Evolutionary conservation across 805 yeast species (phyloP), one percentile per base, ranked within the genome.

Genomic region (Lachancea fermentati): DNA sequence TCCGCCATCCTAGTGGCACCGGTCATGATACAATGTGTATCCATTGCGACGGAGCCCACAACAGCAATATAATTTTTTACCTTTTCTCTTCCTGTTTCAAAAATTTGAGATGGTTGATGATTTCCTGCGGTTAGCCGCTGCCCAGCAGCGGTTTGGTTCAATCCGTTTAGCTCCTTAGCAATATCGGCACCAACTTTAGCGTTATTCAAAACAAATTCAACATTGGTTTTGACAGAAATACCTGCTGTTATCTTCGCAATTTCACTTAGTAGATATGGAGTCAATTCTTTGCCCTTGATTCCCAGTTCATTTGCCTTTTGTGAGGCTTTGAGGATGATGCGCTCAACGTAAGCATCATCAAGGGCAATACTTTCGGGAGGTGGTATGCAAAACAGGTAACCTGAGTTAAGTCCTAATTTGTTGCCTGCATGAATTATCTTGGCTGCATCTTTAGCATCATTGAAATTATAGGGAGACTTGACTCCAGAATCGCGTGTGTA

Each of bases 321-420:
- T 34, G 73, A 69, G 1, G 95, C 87, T 5, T 66, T 63, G 3
- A 69, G 71, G 39, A 87, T 85, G 14, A 84, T 71, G 1, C 44
- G 54, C 42, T 68, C 68, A 18, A 87, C 82, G 36, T 72, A 65
- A 0, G 53, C 65, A 3, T 75, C 66, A 22, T 74, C 71, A 42
- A 87, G 60, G 0, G 94, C 86, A 29, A 71, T 59, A 3, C 73
- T 73, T 6, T 52, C 58, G 0, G 95, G 94, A 0, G 95, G 89
- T 0, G 96, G 96, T 8, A 85, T 71, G 56, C 96, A 87, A 50
- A 87, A 78, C 8, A 88, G 71, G 43, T 70, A 76, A 1, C 96
- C 96, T n/a, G 81, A 73, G 0, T 66, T 53, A 44, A 85, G 62
- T 0, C 67, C 63, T 72, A 87, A 67, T 2, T 51, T 41, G 6